Evolutionary conservation across 129 eudicot species (phyloP).

Genomic region (Deinandra increscens): DNA sequence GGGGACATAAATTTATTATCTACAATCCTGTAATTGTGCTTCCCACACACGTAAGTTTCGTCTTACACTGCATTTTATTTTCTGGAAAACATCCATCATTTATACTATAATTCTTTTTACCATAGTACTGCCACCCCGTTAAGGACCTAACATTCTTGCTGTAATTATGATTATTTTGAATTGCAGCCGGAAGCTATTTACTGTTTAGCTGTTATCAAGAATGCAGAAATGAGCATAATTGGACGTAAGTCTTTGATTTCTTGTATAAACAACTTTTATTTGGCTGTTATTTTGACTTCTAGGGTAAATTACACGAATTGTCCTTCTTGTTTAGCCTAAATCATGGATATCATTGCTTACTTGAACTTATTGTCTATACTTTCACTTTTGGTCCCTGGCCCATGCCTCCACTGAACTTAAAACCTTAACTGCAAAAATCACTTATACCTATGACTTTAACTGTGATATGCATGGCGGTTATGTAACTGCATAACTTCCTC

Average conservation of each 20-base stretch:
- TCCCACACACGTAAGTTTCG: constrained; percentile 49
- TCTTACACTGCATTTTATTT: background rate
- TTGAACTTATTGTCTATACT: background rate
- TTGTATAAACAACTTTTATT: background rate
- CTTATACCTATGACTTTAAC: too few species aligned
- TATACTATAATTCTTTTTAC: background rate
- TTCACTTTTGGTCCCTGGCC: background rate
- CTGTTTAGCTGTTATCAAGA: constrained; percentile 71
- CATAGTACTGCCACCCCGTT: too few species aligned
- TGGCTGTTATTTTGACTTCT: background rate
- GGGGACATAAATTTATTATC: constrained; percentile 48
- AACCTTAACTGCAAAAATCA: too few species aligned
- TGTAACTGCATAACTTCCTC: too few species aligned
- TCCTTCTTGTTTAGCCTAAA: background rate
- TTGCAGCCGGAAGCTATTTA: constrained; percentile 68
- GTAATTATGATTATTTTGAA: constrained; percentile 13
- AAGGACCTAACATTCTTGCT: background rate
- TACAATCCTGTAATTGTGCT: constrained; percentile 67
- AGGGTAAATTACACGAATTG: background rate
- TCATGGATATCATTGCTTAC: background rate
- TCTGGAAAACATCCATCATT: background rate
- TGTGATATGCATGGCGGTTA: too few species aligned
- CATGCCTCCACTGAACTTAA: too few species aligned
- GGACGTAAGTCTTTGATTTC: constrained; percentile 66
- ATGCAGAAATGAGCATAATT: constrained; percentile 63